Conservation (phyloP, 257 asterid genomes). For the Plectranthus barbatus region DNA sequence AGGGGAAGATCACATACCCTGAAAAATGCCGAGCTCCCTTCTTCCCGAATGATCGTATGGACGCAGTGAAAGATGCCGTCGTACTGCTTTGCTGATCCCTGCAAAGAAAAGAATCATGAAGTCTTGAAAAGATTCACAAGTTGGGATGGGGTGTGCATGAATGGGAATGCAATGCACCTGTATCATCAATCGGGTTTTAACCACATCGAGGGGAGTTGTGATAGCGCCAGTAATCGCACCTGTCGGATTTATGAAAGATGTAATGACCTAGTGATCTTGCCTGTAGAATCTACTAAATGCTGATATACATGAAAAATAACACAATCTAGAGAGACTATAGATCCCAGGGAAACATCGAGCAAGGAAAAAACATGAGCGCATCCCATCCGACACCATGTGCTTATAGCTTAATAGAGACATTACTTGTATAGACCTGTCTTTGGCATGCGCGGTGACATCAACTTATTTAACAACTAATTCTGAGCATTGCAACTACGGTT, state of each 20-base stretch:
- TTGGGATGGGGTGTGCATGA: neutral
- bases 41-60: conserved; percentile 40
- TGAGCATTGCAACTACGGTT: neutral
- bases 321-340: neutral
- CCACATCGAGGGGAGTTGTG: conserved; percentile 67
- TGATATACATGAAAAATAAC: neutral
- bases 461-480: neutral
- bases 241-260: conserved; percentile 1
- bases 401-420: neutral
- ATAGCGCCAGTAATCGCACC: conserved; percentile 68
- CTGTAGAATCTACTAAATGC: neutral
- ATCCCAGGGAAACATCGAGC: neutral
- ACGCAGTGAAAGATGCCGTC: conserved; percentile 44
- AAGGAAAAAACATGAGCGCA: neutral
- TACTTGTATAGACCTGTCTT: too few species aligned
- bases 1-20: conserved; percentile 32
- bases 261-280: neutral
- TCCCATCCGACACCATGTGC: neutral
- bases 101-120: neutral
- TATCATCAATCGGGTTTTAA: conserved; percentile 63
- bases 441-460: neutral
- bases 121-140: neutral
- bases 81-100: conserved; percentile 62
- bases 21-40: conserved; percentile 48
- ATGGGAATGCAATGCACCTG: conserved; percentile 30